Base-by-base conservation (phyloP, 805 yeast genomes). In the Yamadazyma laniorum region DNA sequence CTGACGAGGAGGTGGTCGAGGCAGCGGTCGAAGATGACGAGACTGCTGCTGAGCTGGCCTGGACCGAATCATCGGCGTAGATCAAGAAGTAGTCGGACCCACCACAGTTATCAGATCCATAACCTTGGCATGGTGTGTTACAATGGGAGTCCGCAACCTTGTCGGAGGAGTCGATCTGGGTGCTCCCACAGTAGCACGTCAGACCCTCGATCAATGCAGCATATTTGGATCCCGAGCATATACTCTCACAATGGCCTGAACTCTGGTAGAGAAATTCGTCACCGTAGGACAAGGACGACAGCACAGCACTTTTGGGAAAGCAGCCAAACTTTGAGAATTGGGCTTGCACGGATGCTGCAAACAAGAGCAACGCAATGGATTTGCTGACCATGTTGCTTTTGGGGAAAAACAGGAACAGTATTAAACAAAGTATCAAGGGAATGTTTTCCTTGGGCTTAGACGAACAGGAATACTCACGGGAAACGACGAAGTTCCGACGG, bases 221-320 rank as follows among this genome's bases (percentile, higher is more conserved):
- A 19, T 67, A 59, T 25, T 48, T 51, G 17, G 59, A 64, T 6
- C 73, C 72, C 37, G 53, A 39, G 60, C 96, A 82, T 44, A 67
- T 63, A 6, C 51, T 47, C 41, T 68, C 63, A 58, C 93, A 83
- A 52, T 75, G 63, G 6, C 73, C 65, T 13, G 79, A 72, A 6
- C 88, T 72, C 60, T 85, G 90, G 54, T 63, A 82, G 1, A 58
- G 61, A 55, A 74, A 75, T 3, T 68, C 50, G 21, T 82, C 85
- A 43, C 65, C 56, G 39, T 50, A 55, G n/a, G 55, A 34, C 49
- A 65, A 74, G 56, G 34, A 34, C 2, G 53, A 43, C 29, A 31
- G 60, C 3, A 73, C 47, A n/a, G 56, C 34, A 18, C 68, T 46
- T 51, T 50, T 29, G 22, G 47, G 37, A 41, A 38, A 59, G 44